A percentile compares a stretch with the other conserved stretches of the same genome.
Evolutionary conservation across 2,329 filamentous ascomycete species (phyloP).

Genomic region (Laburnicola sp.): DNA sequence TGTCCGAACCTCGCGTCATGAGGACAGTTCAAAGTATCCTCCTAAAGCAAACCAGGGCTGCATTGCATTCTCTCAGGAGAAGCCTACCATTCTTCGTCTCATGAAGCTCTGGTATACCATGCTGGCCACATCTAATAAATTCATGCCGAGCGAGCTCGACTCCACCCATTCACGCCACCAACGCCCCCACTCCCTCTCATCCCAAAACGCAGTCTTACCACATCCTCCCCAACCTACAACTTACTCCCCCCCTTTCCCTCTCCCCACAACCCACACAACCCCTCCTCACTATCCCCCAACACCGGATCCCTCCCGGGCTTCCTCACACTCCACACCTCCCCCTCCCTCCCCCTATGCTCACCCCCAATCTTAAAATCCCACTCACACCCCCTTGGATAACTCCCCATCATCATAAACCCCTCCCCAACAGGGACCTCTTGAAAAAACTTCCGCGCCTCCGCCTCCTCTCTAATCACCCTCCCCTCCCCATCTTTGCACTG

Average conservation of each 20-base stretch:
- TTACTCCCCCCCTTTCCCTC: conserved; percentile 5
- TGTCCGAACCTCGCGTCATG: conserved; percentile 16
- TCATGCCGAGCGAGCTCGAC: no score
- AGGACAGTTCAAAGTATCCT: conserved; percentile 18
- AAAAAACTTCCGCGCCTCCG: conserved; percentile 43
- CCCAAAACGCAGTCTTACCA: no score
- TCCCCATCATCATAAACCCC: conserved; percentile 60
- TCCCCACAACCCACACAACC: conserved; percentile 45
- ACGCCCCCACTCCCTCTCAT: no score
- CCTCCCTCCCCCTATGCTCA: conserved; percentile 48
- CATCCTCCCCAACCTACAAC: neutral
- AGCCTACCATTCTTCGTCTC: conserved; percentile 8
- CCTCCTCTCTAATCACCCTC: conserved; percentile 25
- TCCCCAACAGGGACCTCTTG: conserved; percentile 45
- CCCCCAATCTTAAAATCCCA: conserved; percentile 59
- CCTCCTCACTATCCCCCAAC: conserved; percentile 46
- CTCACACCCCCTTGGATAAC: conserved; percentile 53
- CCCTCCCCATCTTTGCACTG: conserved; percentile 47
- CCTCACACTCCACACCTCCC: conserved; percentile 51
- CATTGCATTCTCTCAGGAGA: neutral
- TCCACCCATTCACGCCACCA: no score
- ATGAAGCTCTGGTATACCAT: conserved; percentile 9
- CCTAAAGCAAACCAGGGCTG: conserved; percentile 10
- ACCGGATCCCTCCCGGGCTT: conserved; percentile 55
- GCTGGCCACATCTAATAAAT: conserved; percentile 11